A percentile compares a stretch with the other conserved stretches of the same genome.
phyloP scores from a whole-genome alignment of 352 stramenopile genomes.

The Pelagophyceae sp. region DNA sequence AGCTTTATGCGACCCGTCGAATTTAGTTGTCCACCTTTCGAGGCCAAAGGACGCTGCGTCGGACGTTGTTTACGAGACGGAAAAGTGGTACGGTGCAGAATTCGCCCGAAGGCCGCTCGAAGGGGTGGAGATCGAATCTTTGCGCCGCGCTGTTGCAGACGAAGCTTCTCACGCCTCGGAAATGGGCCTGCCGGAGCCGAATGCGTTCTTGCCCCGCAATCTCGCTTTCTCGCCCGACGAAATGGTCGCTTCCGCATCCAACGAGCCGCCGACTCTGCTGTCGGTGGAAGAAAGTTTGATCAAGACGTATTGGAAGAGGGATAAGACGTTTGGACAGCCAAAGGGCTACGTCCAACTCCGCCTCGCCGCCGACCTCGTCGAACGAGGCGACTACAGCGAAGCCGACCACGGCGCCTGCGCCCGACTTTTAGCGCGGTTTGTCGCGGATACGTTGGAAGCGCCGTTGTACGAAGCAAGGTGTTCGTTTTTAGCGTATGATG shows the following conservation, averaged over 20 bases:
- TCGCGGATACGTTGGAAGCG: not conserved
- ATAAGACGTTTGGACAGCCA: slow-evolving; percentile 1
- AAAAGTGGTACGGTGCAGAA: slow-evolving; percentile 55
- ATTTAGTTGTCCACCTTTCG: not conserved
- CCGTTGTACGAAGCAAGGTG: not conserved
- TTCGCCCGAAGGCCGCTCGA: slow-evolving; percentile 23
- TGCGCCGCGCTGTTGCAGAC: no score
- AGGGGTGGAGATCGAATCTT: not conserved
- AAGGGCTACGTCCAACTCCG: not conserved
- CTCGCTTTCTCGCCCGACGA: not conserved
- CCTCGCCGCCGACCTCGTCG: not conserved
- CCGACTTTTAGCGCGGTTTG: not conserved
- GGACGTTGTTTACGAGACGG: slow-evolving; percentile 26
- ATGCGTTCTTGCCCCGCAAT: not conserved
- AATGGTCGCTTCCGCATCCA: not conserved
- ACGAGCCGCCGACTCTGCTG: not conserved
- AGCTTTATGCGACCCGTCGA: not conserved
- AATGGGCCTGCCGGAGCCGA: not conserved
- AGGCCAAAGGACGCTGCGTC: no score
- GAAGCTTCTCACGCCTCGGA: not conserved
- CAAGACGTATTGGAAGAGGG: not conserved
- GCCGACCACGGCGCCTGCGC: not conserved
- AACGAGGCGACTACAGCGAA: not conserved
- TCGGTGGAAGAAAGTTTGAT: not conserved
- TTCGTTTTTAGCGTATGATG: not conserved